These are phyloP conservation scores for Fusarium sp. DNA, from an alignment of 2,329 filamentous ascomycete species.

Conservation along the genomic window DNA sequence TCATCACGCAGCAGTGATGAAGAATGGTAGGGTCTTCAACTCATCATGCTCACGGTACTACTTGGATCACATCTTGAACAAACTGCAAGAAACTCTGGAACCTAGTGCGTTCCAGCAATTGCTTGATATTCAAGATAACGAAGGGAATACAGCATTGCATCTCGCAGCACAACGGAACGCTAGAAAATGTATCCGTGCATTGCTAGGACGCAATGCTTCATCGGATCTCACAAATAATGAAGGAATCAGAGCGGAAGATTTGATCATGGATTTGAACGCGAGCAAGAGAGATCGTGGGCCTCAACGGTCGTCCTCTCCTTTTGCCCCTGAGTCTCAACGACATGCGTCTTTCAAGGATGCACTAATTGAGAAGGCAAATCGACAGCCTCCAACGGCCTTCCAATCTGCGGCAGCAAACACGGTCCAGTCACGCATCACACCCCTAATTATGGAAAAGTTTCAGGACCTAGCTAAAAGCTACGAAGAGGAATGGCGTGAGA, in stretches of 20 bases:
- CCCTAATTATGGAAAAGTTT: slow-evolving; percentile 78
- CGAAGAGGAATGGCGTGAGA: slow-evolving; percentile 81
- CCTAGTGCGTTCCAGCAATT: slow-evolving; percentile 81
- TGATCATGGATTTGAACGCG: slow-evolving; percentile 82
- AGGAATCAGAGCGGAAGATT: slow-evolving; percentile 85
- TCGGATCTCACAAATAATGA: slow-evolving; percentile 86
- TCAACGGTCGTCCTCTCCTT: slow-evolving; percentile 81
- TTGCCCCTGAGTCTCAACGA: slow-evolving; percentile 71
- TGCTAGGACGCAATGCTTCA: slow-evolving; percentile 83
- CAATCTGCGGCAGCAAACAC: slow-evolving; percentile 76
- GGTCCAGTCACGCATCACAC: slow-evolving; percentile 76
- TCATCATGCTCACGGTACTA: slow-evolving; percentile 94
- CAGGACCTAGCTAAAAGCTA: slow-evolving; percentile 77
- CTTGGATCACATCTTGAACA: slow-evolving; percentile 89
- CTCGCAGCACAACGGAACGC: slow-evolving; percentile 84
- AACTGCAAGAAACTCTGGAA: slow-evolving; percentile 81
- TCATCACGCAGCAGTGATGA: slow-evolving; percentile 92
- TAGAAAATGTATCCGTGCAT: slow-evolving; percentile 86
- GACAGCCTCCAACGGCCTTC: slow-evolving; percentile 59
- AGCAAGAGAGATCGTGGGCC: slow-evolving; percentile 74
- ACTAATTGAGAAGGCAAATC: slow-evolving; percentile 57
- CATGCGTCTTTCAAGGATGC: slow-evolving; percentile 67
- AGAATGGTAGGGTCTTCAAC: slow-evolving; percentile 82
- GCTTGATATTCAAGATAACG: slow-evolving; percentile 84
- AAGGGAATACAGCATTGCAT: slow-evolving; percentile 88